Conservation (phyloP, 2,329 filamentous ascomycete genomes). For the Sclerotinia glacialis region DNA sequence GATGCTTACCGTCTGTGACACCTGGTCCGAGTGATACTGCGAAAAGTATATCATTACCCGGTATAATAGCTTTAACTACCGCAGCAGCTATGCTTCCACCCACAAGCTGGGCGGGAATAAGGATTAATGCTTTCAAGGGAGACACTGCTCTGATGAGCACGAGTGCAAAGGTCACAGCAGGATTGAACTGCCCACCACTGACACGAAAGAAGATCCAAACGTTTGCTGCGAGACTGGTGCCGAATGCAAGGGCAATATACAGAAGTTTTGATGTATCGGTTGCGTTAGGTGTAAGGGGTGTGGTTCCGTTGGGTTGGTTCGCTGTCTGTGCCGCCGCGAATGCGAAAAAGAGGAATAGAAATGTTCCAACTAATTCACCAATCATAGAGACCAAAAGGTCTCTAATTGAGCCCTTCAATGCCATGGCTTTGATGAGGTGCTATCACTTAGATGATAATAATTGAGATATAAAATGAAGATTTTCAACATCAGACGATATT, state of each 20-base stretch:
- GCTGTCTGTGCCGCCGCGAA: constrained; percentile 30
- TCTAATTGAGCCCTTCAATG: background rate
- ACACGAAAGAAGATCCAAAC: constrained; percentile 58
- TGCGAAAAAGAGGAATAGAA: constrained; percentile 39
- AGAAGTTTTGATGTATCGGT: constrained; percentile 42
- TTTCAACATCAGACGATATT: background rate
- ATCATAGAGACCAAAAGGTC: constrained; percentile 46
- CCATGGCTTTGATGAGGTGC: background rate
- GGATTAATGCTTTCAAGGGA: constrained; percentile 31
- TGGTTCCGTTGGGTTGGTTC: constrained; percentile 22
- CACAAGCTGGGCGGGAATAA: constrained; percentile 36
- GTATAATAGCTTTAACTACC: constrained; percentile 39
- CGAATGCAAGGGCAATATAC: constrained; percentile 33
- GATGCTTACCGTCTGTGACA: constrained; percentile 9
- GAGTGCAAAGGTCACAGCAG: constrained; percentile 39
- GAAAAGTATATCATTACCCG: constrained; percentile 15
- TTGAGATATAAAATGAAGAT: background rate
- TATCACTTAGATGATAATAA: background rate
- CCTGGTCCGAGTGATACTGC: constrained; percentile 19
- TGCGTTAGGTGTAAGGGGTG: background rate
- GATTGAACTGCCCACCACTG: constrained; percentile 44
- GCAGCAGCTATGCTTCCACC: constrained; percentile 41
- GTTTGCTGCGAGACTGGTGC: constrained; percentile 49
- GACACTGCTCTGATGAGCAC: constrained; percentile 37
- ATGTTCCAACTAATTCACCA: constrained; percentile 51